These are phyloP conservation scores for Yamadazyma insecticola DNA, from an alignment of 805 yeast genomes.

Conservation along the genomic window DNA sequence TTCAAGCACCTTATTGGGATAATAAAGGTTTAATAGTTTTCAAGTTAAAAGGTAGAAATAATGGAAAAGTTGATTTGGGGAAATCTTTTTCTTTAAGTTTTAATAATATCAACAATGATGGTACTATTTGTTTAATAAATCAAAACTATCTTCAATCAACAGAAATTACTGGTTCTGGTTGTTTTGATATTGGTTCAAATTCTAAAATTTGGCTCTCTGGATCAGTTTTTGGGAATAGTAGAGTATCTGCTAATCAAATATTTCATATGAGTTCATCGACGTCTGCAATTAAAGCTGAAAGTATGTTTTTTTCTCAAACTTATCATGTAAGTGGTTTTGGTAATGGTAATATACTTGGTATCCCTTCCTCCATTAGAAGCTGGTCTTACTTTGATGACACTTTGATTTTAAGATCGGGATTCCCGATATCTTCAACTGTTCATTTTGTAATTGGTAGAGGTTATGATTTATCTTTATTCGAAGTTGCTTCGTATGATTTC, in stretches of 20 bases:
- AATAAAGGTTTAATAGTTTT: constrained; percentile 18
- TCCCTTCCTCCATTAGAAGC: not conserved
- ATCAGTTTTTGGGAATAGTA: constrained; percentile 4
- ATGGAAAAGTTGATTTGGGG: constrained; percentile 15
- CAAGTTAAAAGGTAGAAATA: constrained; percentile 8
- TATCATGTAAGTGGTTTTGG: constrained; percentile 22
- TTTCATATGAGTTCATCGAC: constrained; percentile 14
- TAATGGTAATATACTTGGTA: constrained; percentile 16
- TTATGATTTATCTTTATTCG: constrained; percentile 9
- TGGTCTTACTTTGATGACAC: constrained; percentile 1
- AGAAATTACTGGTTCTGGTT: constrained; percentile 20
- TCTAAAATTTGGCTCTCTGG: constrained; percentile 13
- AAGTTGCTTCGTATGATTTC: constrained; percentile 6
- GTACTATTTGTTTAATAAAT: constrained; percentile 23
- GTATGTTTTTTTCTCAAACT: constrained; percentile 12
- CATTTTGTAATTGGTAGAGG: constrained; percentile 17
- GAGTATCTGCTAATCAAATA: constrained; percentile 12
- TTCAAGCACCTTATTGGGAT: constrained; percentile 12
- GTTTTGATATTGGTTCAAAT: constrained; percentile 16
- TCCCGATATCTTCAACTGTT: constrained; percentile 1
- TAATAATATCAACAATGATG: constrained; percentile 17
- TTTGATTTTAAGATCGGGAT: not conserved
- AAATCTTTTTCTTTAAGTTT: constrained; percentile 4
- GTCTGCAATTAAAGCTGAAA: constrained; percentile 15
- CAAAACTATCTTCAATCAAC: constrained; percentile 18